phyloP scores from a whole-genome alignment of 2,329 filamentous ascomycete species.

The Dactylellina parvicollis region DNA sequence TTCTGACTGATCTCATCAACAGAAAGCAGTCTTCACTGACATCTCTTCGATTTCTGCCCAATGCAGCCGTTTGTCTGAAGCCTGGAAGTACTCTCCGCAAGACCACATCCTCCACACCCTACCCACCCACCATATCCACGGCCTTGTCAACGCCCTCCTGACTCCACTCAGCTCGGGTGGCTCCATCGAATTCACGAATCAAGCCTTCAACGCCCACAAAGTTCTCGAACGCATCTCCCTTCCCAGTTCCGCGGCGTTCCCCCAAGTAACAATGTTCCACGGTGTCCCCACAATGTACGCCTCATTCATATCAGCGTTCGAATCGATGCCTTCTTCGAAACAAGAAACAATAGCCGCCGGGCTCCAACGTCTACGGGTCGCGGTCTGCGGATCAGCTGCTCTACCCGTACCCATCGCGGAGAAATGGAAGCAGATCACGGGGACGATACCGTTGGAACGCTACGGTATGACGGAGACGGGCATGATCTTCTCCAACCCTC shows the following conservation, averaged over 20 bases:
- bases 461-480: conserved; percentile 99
- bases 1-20: neutral
- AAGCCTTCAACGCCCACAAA: conserved; percentile 82
- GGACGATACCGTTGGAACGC: conserved; percentile 83
- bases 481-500: conserved; percentile 80
- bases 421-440: conserved; percentile 77
- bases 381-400: conserved; percentile 93
- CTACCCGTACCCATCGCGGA: conserved; percentile 78
- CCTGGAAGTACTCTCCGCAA: conserved; percentile 79
- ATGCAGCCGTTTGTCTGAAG: conserved; percentile 54
- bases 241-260: conserved; percentile 56
- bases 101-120: conserved; percentile 91
- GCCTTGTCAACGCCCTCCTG: conserved; percentile 89
- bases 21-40: conserved; percentile 50
- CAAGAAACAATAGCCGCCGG: conserved; percentile 56
- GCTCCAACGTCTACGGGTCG: conserved; percentile 72
- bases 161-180: conserved; percentile 85
- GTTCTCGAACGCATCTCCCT: conserved; percentile 75
- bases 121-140: conserved; percentile 96
- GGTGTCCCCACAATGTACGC: conserved; percentile 96
- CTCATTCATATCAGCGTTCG: conserved; percentile 75
- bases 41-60: conserved; percentile 7
- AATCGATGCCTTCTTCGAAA: conserved; percentile 64
- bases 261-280: conserved; percentile 81
- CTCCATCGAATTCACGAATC: conserved; percentile 83